These are phyloP conservation scores for Graphiopsis chlorocephala DNA, from an alignment of 2,329 filamentous ascomycete genomes.

Conservation along the genomic window DNA sequence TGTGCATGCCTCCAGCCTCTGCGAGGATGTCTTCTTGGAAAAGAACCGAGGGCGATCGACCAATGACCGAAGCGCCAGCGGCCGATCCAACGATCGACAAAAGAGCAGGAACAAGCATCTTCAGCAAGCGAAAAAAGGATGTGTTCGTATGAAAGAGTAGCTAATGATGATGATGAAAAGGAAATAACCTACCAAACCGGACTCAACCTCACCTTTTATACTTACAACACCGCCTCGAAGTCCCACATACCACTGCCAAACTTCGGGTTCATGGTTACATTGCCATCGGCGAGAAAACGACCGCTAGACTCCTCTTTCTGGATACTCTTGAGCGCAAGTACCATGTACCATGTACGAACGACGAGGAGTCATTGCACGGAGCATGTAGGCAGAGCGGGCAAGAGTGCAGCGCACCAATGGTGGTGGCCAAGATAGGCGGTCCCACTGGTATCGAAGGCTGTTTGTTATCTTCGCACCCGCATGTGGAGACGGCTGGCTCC, in stretches of 20 bases:
- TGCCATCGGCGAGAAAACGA: neutral
- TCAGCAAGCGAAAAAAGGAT: neutral
- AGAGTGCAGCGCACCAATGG: conserved; percentile 1
- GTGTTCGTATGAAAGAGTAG: neutral
- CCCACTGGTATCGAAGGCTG: neutral
- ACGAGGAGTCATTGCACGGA: neutral
- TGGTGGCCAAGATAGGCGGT: neutral
- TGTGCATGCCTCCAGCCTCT: conserved; percentile 43
- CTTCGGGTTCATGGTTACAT: conserved; percentile 7
- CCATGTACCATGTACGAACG: conserved; percentile 1
- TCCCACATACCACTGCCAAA: neutral
- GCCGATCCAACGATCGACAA: conserved; percentile 20
- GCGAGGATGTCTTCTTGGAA: conserved; percentile 28
- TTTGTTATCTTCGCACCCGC: conserved; percentile 7
- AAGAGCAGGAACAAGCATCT: conserved; percentile 19
- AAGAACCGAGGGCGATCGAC: conserved; percentile 20
- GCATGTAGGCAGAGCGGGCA: neutral
- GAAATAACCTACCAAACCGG: neutral
- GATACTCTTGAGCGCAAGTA: neutral
- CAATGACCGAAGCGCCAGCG: conserved; percentile 18
- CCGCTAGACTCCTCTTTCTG: neutral
- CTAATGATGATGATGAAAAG: neutral
- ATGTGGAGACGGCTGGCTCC: conserved; percentile 7
- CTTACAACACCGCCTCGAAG: neutral
- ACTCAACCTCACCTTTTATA: neutral